Evolutionary conservation across 257 asterid genomes (phyloP).

Genomic region (Solanum appendiculatum): DNA sequence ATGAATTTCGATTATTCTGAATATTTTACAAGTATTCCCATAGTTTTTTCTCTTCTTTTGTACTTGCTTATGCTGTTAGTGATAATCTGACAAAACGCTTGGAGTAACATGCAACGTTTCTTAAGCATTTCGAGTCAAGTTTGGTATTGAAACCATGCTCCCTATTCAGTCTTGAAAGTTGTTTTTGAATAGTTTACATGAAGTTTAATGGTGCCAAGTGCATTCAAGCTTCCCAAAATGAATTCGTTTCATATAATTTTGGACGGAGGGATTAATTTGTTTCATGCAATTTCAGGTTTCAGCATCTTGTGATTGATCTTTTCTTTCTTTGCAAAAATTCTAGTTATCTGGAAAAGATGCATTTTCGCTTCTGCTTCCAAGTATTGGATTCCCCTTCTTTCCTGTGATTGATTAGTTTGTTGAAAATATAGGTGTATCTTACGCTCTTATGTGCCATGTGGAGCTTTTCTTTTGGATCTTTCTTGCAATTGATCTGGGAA

Average conservation of each 20-base stretch:
- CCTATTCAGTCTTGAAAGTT: neutral
- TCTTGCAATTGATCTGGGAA: neutral
- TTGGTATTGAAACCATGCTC: neutral
- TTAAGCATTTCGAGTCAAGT: neutral
- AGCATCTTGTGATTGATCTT: neutral
- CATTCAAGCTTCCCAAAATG: neutral
- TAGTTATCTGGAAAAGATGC: neutral
- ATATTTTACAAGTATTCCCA: neutral
- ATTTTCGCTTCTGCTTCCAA: neutral
- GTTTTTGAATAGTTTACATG: neutral
- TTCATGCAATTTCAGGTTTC: neutral
- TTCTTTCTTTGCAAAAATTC: neutral
- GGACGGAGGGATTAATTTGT: neutral
- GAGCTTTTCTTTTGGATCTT: neutral
- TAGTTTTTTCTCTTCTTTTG: neutral
- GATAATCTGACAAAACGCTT: neutral
- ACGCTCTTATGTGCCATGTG: neutral
- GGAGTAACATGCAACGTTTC: neutral
- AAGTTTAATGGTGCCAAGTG: neutral
- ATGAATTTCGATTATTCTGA: neutral
- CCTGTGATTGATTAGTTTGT: neutral
- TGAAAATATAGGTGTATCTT: neutral
- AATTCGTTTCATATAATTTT: neutral
- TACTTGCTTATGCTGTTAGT: neutral
- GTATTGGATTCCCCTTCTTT: neutral